Conservation (phyloP, 192 early-diverging fungal genomes). For the Coemansia sp. region DNA sequence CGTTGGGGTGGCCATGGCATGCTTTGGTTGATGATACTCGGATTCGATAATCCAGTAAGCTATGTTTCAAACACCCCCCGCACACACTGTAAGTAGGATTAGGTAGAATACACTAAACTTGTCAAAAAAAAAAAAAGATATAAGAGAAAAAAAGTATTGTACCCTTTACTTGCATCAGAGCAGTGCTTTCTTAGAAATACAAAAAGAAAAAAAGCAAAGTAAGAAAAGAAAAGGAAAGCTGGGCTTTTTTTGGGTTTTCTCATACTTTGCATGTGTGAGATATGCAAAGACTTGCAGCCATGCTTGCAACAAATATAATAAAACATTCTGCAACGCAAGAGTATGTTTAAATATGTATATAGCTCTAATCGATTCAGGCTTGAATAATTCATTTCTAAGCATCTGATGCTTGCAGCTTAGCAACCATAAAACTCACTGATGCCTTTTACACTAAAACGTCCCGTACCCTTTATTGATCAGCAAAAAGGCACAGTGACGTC, state of each 20-base stretch:
- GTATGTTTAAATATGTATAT: background rate
- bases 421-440: background rate
- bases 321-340: background rate
- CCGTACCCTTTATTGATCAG: background rate
- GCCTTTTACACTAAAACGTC: background rate
- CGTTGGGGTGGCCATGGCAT: background rate
- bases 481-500: background rate
- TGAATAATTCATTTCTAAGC: too few relatives aligned
- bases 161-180: background rate
- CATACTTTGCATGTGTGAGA: background rate
- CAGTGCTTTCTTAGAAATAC: background rate
- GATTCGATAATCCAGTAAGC: background rate
- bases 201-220: background rate
- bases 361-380: background rate
- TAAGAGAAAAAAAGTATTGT: background rate
- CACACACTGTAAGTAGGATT: background rate
- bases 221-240: background rate
- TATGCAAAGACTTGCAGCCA: background rate
- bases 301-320: background rate
- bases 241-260: conserved; percentile 8
- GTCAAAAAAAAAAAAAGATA: background rate
- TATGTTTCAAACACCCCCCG: background rate
- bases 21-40: background rate
- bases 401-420: background rate
- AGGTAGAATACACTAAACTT: background rate